phyloP scores from a whole-genome alignment of 2,329 filamentous ascomycete genomes.

The Penicillium polonicum region DNA sequence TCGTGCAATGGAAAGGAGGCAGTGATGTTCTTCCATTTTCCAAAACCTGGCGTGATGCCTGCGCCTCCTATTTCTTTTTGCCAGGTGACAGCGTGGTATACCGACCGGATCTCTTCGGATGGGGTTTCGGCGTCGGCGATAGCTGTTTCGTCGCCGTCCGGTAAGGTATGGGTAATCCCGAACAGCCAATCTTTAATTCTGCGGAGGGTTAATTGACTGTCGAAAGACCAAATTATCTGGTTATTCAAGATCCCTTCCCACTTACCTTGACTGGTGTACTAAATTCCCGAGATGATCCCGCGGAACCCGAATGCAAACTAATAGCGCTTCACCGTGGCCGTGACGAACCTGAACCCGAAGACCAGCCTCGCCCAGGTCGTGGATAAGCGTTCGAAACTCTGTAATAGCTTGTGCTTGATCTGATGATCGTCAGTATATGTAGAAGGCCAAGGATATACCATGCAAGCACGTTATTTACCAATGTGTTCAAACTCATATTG shows the following conservation, averaged over 20 bases:
- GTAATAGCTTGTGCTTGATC: slow-evolving; percentile 68
- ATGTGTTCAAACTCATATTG: slow-evolving; percentile 70
- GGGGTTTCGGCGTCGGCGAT: slow-evolving; percentile 79
- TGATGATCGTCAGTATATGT: slow-evolving; percentile 36
- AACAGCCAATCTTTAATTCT: slow-evolving; percentile 93
- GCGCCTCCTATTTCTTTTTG: slow-evolving; percentile 73
- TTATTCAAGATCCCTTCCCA: not conserved
- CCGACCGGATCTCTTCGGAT: slow-evolving; percentile 81
- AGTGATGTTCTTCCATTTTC: slow-evolving; percentile 70
- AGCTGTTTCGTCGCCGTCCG: slow-evolving; percentile 67
- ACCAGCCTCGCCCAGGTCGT: slow-evolving; percentile 73
- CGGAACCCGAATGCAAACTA: slow-evolving; percentile 79
- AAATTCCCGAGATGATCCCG: slow-evolving; percentile 75
- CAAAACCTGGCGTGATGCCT: slow-evolving; percentile 67
- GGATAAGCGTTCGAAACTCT: slow-evolving; percentile 74
- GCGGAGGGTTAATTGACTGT: not conserved
- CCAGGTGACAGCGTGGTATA: slow-evolving; percentile 80
- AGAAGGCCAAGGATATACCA: not conserved
- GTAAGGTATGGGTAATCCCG: slow-evolving; percentile 75
- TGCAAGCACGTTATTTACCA: slow-evolving; percentile 49
- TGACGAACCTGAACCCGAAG: slow-evolving; percentile 83
- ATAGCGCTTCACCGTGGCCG: slow-evolving; percentile 70
- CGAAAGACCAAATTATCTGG: too few species aligned
- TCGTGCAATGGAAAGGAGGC: slow-evolving; percentile 84
- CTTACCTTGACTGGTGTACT: slow-evolving; percentile 73